Conservation (phyloP, 192 early-diverging fungal species). For the Bifiguratus adelaidae region DNA sequence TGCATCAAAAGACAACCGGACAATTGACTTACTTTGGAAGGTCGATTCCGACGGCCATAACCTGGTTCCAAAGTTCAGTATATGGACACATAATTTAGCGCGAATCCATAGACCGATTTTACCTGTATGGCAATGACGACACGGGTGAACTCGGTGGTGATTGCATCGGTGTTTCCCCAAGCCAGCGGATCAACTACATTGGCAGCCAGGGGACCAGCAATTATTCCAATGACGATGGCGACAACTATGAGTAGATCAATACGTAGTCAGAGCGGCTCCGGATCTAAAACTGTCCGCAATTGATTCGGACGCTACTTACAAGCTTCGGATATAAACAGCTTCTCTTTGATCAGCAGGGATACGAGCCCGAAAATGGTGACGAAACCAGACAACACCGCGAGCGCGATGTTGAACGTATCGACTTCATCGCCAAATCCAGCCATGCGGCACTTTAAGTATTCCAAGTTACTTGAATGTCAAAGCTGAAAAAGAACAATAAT, state of each 20-base stretch:
- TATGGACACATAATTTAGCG: background rate
- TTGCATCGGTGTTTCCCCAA: conserved; percentile 36
- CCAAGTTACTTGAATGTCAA: no score
- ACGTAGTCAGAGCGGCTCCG: background rate
- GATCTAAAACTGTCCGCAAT: background rate
- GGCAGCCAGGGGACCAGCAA: conserved; percentile 66
- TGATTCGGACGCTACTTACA: conserved; percentile 31
- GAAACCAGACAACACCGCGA: conserved; percentile 57
- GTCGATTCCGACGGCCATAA: conserved; percentile 77
- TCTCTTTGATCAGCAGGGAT: conserved; percentile 63
- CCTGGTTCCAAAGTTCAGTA: conserved; percentile 19
- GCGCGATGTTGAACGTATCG: conserved; percentile 27
- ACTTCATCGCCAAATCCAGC: no score
- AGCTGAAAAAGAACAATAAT: no score
- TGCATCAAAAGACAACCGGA: background rate
- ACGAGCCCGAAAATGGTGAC: conserved; percentile 59
- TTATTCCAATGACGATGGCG: conserved; percentile 72
- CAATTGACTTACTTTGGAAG: conserved; percentile 51
- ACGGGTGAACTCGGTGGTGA: conserved; percentile 63
- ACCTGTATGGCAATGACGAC: conserved; percentile 77
- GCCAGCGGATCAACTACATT: conserved; percentile 57
- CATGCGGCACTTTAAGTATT: no score
- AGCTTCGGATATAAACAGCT: conserved; percentile 62
- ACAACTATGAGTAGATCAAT: conserved; percentile 41
- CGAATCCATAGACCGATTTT: background rate